Evolutionary conservation across 345 rosid genomes (phyloP).

Genomic region (Xanthoceras sorbifolium): DNA sequence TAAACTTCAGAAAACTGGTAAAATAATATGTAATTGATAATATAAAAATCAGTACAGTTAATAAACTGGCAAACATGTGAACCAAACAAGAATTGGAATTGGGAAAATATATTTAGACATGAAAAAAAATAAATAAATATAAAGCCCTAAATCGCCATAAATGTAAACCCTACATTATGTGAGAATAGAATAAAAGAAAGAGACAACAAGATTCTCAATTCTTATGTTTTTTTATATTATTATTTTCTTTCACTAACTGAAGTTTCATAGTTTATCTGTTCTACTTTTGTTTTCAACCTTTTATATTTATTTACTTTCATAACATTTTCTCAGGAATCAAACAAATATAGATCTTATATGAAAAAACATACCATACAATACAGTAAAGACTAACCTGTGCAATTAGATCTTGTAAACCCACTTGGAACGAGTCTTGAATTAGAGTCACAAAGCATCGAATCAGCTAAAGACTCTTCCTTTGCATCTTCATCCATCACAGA

Average conservation of each 20-base stretch:
- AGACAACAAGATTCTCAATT: too few relatives aligned
- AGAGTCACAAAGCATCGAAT: slow-evolving; percentile 78
- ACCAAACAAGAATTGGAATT: neutral
- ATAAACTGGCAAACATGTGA: neutral
- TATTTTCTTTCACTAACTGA: too few relatives aligned
- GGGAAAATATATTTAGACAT: neutral
- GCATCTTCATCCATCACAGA: slow-evolving; percentile 37
- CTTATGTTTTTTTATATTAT: neutral
- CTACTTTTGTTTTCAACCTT: too few relatives aligned
- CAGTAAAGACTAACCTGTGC: slow-evolving; percentile 45
- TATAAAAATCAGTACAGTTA: too few relatives aligned
- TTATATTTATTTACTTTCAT: neutral
- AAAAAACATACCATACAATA: neutral
- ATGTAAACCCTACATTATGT: neutral
- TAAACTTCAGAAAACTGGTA: neutral
- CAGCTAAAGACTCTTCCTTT: slow-evolving; percentile 38
- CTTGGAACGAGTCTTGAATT: slow-evolving; percentile 54
- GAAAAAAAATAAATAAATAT: neutral
- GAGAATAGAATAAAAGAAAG: too few relatives aligned
- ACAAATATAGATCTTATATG: neutral
- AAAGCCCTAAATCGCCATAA: neutral
- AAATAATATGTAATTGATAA: too few relatives aligned
- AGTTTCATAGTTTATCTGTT: neutral
- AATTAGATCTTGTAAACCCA: slow-evolving; percentile 55
- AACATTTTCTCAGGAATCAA: neutral